Base-by-base conservation (phyloP, 1,284 basidiomycete species). In the Marasmius tenuissimus region DNA sequence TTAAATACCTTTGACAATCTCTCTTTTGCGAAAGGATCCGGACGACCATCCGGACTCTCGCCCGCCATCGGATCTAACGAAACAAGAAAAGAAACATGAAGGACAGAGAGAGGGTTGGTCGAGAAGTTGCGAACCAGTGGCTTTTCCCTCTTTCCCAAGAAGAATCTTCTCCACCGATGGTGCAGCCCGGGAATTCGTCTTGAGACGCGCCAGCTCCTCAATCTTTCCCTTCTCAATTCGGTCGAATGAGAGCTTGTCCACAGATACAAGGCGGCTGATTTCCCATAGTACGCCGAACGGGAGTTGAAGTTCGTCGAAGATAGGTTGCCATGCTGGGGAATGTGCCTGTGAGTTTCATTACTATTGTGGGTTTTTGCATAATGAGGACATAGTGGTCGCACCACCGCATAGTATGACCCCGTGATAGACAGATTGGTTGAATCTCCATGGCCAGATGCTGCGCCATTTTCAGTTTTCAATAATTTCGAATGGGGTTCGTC, bases 241-340 rank as follows among this genome's bases (percentile, higher is more conserved):
- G 1, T 68, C 67, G 45, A 73, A 76, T 6, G 60, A 18, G 4
- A 74, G 54, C 16, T 64, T 64, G 4, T 64, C 63, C 6, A 64
- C 64, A 16, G 72, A 73, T 45, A 77, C 67, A 12, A 75, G 68
- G 7, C 77, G 71, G 1, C 75, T 76, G 47, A 81, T 77, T 59
- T 79, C 76, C 63, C 76, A 81, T 60, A 76, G 77, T 20, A 75
- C 76, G 11, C 79, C 78, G 60, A 73, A 78, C 9, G 73, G 70
- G 9, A 80, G 64, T 3, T 69, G 65, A 39, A 68, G 66, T 7
- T 40, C 27, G 12, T 74, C 63, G n/a, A 54, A 37, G 55, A 76
- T 73, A 52, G 65, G 61, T 8, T 65, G 58, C 45, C 45, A 51
- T 75, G 73, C n/a, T 73, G 45, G 8, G 57, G 54, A 60, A 38